phyloP scores from a whole-genome alignment of 2,329 filamentous ascomycete genomes.

The Proliferodiscus dingleyae region DNA sequence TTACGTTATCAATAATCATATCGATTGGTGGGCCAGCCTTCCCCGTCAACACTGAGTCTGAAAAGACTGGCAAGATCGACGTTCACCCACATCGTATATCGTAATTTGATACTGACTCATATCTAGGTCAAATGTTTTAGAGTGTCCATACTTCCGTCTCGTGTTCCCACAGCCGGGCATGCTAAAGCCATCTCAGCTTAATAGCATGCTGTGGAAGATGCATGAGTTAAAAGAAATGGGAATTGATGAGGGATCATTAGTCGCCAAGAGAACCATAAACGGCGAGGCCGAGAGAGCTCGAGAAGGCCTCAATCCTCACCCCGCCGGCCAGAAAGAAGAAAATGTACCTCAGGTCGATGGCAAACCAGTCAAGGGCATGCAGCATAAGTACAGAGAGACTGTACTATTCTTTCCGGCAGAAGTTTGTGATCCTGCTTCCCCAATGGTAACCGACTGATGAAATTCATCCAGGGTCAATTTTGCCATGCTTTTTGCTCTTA shows the following conservation, averaged over 20 bases:
- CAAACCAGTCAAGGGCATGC: neutral
- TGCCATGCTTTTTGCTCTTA: conserved; percentile 9
- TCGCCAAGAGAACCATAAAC: neutral
- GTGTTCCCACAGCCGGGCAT: conserved; percentile 6
- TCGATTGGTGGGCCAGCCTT: conserved; percentile 5
- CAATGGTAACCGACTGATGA: neutral
- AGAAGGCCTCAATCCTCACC: conserved; percentile 6
- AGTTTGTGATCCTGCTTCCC: neutral
- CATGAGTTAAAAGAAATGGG: neutral
- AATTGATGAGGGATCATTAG: too few relatives aligned
- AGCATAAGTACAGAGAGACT: conserved; percentile 11
- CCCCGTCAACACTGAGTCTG: neutral
- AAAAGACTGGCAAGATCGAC: too few relatives aligned
- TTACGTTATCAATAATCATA: conserved; percentile 6
- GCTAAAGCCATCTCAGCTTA: neutral
- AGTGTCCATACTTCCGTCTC: conserved; percentile 4
- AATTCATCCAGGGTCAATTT: conserved; percentile 4
- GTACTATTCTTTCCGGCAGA: conserved; percentile 8
- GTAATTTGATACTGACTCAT: neutral
- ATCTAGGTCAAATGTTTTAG: conserved; percentile 1
- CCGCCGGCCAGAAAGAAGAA: conserved; percentile 4
- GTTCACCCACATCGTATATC: too few relatives aligned
- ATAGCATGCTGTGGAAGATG: neutral
- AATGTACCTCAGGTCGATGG: conserved; percentile 7
- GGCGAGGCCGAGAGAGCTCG: neutral